Evolutionary conservation across 139 green algal genomes (phyloP).

Genomic region (Choricystis sp.): DNA sequence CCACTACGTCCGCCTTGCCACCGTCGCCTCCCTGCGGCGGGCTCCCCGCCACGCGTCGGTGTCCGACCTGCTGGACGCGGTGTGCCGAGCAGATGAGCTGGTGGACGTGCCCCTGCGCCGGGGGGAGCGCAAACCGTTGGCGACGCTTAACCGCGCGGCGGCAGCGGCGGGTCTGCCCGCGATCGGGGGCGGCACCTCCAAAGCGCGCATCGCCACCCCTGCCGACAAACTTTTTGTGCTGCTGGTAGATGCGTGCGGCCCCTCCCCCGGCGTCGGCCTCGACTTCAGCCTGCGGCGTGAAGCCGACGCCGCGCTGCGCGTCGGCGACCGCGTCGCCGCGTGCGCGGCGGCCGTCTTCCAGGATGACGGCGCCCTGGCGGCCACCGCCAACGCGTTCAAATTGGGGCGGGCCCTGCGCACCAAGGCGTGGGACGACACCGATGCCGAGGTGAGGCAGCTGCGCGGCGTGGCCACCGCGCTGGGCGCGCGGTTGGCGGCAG

Average conservation of each 20-base stretch:
- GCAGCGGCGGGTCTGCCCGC: neutral
- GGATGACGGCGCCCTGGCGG: constrained; percentile 14
- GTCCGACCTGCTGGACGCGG: neutral
- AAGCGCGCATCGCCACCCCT: neutral
- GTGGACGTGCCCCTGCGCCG: neutral
- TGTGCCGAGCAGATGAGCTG: neutral
- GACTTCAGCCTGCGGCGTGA: neutral
- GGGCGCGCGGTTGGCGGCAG: constrained; percentile 24
- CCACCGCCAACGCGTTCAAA: constrained; percentile 1
- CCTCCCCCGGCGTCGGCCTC: neutral
- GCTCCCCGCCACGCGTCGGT: neutral
- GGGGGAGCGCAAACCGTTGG: neutral
- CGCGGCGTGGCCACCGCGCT: constrained; percentile 28
- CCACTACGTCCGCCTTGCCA: neutral
- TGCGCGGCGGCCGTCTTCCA: constrained; percentile 35
- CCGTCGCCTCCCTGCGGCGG: neutral
- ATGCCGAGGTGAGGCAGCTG: constrained; percentile 17
- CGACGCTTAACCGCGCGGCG: neutral
- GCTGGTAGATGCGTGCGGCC: neutral
- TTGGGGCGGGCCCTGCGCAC: neutral
- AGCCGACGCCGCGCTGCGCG: neutral
- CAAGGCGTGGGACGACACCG: neutral
- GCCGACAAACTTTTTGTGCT: neutral
- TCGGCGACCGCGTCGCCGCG: constrained; percentile 6
- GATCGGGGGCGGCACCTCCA: neutral